Evolutionary conservation across 2,329 filamentous ascomycete genomes (phyloP).

Genomic region (Ascochyta rabiei): DNA sequence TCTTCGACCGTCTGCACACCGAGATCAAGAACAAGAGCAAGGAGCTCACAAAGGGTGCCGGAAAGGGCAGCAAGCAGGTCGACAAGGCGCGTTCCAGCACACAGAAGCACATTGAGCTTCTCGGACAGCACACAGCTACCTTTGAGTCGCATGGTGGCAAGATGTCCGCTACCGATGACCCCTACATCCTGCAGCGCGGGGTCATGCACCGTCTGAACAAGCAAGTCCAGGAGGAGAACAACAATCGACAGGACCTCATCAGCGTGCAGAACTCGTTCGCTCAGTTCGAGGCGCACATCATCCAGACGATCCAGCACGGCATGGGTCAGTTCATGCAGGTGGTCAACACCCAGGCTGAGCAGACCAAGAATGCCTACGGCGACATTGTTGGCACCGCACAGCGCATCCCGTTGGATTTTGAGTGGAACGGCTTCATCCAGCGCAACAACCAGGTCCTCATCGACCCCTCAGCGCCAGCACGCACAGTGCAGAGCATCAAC

Average conservation of each 20-base stretch:
- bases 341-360: constrained; percentile 79
- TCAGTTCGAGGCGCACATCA: constrained; percentile 83
- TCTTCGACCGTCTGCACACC: constrained; percentile 87
- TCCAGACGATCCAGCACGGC: constrained; percentile 81
- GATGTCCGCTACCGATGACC: constrained; percentile 76
- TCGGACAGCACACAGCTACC: constrained; percentile 81
- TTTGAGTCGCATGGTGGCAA: constrained; percentile 78
- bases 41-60: constrained; percentile 79
- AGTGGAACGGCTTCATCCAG: constrained; percentile 84
- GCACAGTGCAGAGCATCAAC: constrained; percentile 72
- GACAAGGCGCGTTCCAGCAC: constrained; percentile 85
- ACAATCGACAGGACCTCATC: constrained; percentile 89
- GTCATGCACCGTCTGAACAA: constrained; percentile 84
- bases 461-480: constrained; percentile 75
- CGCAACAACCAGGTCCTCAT: constrained; percentile 76
- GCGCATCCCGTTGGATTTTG: constrained; percentile 80
- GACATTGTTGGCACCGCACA: constrained; percentile 82
- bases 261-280: constrained; percentile 90
- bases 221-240: constrained; percentile 95
- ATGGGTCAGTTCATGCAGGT: constrained; percentile 84
- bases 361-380: constrained; percentile 77
- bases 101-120: constrained; percentile 94
- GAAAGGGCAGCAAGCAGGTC: constrained; percentile 86
- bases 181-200: constrained; percentile 83
- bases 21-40: constrained; percentile 98